Base-by-base conservation (phyloP, 2,329 filamentous ascomycete species). In the Fusarium sulawesiense region DNA sequence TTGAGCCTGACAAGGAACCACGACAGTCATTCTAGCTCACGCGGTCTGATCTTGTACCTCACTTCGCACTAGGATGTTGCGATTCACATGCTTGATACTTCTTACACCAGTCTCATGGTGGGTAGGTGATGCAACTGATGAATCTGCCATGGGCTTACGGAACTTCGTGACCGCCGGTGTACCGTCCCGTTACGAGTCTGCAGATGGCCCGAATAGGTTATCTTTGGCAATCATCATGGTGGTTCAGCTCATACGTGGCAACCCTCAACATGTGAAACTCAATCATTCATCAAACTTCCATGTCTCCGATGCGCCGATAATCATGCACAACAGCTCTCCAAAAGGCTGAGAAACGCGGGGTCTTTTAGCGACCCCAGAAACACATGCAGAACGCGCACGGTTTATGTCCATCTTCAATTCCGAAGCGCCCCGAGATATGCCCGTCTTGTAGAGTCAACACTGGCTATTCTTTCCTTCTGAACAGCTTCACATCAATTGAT, bases 351-450 rank as follows among this genome's bases (percentile, higher is more conserved):
- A 30, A 60, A 64, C 47, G 64, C 64, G 65, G 65, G 48, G 64
- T 66, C 20, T n/a, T 34, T 37, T 37, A 25, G 14, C 30, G 16
- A 34, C 21, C 46, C 23, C 48, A 44, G 40, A 20, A 20, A 14
- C 40, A 29, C 34, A 47, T 53, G 45, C 32, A 56, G 10, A 23
- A 40, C 44, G 41, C 46, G 21, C 21, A n/a, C 47, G 41, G 12
- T 37, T 29, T 32, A 13, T 44, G 16, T 51, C 9, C 12, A 37
- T 18, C 7, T 37, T 55, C 29, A 50, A 54, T 34, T 34, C 66
- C 66, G 66, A 69, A 27, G 23, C 12, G 47, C 18, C 4, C 66
- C 66, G 66, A 69, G 34, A 55, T 57, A 62, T 56, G 29, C 60
- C 66, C 66, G 65, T 20, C 10, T 18, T 20, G 3, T n/a, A 44